Base-by-base conservation (phyloP, 768 basidiomycete genomes). In the Rhizopogon vesiculosus region DNA sequence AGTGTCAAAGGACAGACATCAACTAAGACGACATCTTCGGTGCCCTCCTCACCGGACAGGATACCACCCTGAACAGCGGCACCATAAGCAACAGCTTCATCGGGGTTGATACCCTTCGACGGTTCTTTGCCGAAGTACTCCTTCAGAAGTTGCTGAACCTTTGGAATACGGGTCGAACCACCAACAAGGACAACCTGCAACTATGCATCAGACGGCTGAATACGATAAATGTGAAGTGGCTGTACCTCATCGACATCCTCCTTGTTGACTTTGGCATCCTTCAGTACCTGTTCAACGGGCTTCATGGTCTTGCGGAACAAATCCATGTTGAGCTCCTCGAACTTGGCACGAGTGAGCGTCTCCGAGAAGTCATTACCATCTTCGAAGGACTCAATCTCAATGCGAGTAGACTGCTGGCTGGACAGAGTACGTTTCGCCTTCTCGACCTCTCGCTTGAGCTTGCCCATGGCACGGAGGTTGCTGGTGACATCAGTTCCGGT, bases 281-380 rank as follows among this genome's bases (percentile, higher is more conserved):
- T 97, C 64, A 98, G 79, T 19, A 98, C 96, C 74, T 98, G 96
- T 74, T 98, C 95, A 59, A 98, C 96, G 60, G 96, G 96, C 80
- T 95, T 95, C 92, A 98, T 93, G 35, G 96, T 99, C 84, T 96
- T 96, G 67, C 96, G 83, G 90, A 99, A 99, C 51, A 98, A 85
- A 66, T 99, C 96, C 78, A 97, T 89, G 85, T 96, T 97, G 62
- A 98, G 81, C 73, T 98, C 95, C 73, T 98, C 96, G 69, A 99
- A 98, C 76, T 97, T 98, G 78, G 96, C 96, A 53, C 96, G 86
- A 52, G 96, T 98, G 33, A 98, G 84, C 6, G 91, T 92, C 81
- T 98, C 96, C 35, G 93, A 91, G 67, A 98, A 93, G 78, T 99
- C 96, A 64, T 96, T 95, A 61, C 96, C 96, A 64, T 86, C 84